phyloP scores from a whole-genome alignment of 371 early-diverging fungal species.

The Phascolomyces articulosus region DNA sequence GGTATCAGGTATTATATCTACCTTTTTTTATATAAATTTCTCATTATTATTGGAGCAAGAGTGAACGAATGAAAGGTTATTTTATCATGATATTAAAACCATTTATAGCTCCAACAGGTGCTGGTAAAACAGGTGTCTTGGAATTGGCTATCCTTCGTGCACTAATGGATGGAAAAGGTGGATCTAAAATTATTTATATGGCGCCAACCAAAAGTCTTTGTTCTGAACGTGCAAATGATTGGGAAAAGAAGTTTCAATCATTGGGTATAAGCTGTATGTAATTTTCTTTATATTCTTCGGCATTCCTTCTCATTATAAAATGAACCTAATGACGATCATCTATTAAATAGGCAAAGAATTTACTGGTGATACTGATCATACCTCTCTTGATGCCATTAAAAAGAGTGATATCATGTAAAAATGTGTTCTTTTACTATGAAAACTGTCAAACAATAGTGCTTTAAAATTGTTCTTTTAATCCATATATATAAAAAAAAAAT shows the following conservation, averaged over 20 bases:
- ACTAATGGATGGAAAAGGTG: slow-evolving; percentile 23
- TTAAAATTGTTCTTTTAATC: too few species aligned
- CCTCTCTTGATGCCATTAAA: slow-evolving; percentile 29
- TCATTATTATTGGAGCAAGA: not conserved
- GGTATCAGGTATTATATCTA: slow-evolving; percentile 40
- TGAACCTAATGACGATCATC: too few species aligned
- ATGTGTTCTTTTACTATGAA: not conserved
- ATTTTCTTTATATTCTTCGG: not conserved
- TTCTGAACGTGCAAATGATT: slow-evolving; percentile 69
- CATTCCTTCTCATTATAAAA: not conserved
- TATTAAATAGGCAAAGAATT: slow-evolving; percentile 69
- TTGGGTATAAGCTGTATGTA: slow-evolving; percentile 59
- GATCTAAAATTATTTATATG: slow-evolving; percentile 75
- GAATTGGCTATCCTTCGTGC: slow-evolving; percentile 71
- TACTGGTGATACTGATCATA: slow-evolving; percentile 78
- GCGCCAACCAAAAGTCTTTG: slow-evolving; percentile 91
- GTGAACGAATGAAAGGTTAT: not conserved
- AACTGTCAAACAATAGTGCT: too few species aligned
- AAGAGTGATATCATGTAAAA: slow-evolving; percentile 36
- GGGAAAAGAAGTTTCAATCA: slow-evolving; percentile 62
- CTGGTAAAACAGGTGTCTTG: slow-evolving; percentile 83
- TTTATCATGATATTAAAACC: too few species aligned
- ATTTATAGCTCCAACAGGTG: slow-evolving; percentile 85
- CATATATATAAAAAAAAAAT: not conserved
- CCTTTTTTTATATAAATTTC: not conserved